A percentile compares a stretch with the other conserved stretches of the same genome.
Evolutionary conservation across 257 asterid species (phyloP).

Genomic region (Perilla frutescens): DNA sequence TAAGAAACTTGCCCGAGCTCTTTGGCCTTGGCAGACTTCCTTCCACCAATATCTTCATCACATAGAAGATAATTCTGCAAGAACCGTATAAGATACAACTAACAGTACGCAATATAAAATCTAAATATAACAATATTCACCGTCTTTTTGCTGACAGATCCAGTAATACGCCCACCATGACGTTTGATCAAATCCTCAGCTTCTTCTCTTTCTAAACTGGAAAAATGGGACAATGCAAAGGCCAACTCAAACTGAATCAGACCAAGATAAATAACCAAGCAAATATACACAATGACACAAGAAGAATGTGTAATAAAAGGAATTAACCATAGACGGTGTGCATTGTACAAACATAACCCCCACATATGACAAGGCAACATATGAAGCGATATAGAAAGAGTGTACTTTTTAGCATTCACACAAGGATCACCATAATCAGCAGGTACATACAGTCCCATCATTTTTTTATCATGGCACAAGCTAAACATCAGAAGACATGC

Average conservation of each 20-base stretch:
- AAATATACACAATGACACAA: conserved; percentile 1
- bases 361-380: neutral
- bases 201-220: conserved; percentile 99
- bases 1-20: conserved; percentile 83
- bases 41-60: conserved; percentile 94
- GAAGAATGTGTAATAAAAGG: neutral
- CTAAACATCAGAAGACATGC: conserved; percentile 14
- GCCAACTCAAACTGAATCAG: conserved; percentile 28
- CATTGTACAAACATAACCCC: conserved; percentile 13
- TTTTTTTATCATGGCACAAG: neutral
- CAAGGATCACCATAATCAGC: neutral
- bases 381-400: conserved; percentile 14
- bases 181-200: conserved; percentile 98
- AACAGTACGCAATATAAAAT: conserved; percentile 22
- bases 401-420: conserved; percentile 11
- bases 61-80: conserved; percentile 93
- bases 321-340: conserved; percentile 6
- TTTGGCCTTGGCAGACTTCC: conserved; percentile 86
- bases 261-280: conserved; percentile 9
- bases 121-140: conserved; percentile 52
- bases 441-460: conserved; percentile 5
- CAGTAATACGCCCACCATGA: conserved; percentile 96
- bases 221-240: conserved; percentile 31
- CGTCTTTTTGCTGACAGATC: conserved; percentile 99
- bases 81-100: conserved; percentile 34